These are phyloP conservation scores for Metarhizium album DNA, from an alignment of 2,329 filamentous ascomycete species.

Conservation along the genomic window DNA sequence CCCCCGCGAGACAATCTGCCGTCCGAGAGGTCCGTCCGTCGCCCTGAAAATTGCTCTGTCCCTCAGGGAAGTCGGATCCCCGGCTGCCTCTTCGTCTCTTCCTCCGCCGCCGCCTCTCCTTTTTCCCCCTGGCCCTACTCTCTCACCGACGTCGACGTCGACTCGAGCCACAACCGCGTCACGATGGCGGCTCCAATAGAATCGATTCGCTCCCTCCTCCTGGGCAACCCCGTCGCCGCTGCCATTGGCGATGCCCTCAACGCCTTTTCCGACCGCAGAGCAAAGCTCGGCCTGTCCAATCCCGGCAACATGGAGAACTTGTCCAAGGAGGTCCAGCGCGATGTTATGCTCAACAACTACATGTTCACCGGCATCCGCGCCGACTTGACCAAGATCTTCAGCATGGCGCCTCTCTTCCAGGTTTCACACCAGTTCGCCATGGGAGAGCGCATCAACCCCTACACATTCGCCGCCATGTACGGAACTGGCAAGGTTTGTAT, in stretches of 20 bases:
- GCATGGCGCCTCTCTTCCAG: conserved; percentile 88
- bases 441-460: conserved; percentile 86
- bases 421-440: conserved; percentile 95
- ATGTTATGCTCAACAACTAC: conserved; percentile 91
- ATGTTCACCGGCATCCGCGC: conserved; percentile 95
- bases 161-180: conserved; percentile 15
- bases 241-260: conserved; percentile 67
- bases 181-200: conserved; percentile 43
- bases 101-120: background rate
- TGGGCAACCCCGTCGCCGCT: conserved; percentile 61
- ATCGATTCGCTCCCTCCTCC: conserved; percentile 51
- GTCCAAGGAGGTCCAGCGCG: conserved; percentile 84
- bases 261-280: conserved; percentile 76
- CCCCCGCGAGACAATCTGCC: conserved; percentile 14
- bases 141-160: conserved; percentile 14
- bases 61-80: conserved; percentile 5
- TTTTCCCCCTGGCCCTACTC: background rate
- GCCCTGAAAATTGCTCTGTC: conserved; percentile 11
- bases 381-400: conserved; percentile 94
- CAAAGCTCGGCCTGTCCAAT: conserved; percentile 79
- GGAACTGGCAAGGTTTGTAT: conserved; percentile 72
- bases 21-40: conserved; percentile 12
- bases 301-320: conserved; percentile 87
- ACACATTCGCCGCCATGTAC: conserved; percentile 89
- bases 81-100: background rate